Conservation (phyloP, 2,329 filamentous ascomycete genomes). For the Amauroascus niger region DNA sequence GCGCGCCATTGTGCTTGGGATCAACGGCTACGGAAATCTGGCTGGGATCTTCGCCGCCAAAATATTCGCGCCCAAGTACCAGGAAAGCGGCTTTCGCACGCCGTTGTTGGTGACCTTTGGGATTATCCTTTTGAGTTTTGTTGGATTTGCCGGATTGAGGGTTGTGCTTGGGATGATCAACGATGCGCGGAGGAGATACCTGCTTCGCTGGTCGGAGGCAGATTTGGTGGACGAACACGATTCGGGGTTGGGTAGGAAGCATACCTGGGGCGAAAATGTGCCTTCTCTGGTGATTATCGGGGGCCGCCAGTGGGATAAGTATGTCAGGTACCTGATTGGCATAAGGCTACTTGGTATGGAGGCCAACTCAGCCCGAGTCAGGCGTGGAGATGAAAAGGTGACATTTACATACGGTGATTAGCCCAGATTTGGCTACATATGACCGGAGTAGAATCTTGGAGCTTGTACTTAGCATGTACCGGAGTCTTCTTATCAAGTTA, state of each 20-base stretch:
- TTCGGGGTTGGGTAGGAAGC: not conserved
- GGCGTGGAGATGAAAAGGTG: constrained; percentile 17
- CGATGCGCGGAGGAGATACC: constrained; percentile 8
- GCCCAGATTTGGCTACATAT: not conserved
- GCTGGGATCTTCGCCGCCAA: constrained; percentile 43
- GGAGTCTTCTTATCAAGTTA: not conserved
- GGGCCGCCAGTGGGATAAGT: constrained; percentile 16
- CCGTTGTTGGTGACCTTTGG: constrained; percentile 17
- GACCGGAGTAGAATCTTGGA: not conserved
- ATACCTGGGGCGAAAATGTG: constrained; percentile 4
- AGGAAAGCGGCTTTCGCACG: constrained; percentile 14
- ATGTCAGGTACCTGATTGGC: constrained; percentile 17
- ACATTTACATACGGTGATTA: constrained; percentile 17
- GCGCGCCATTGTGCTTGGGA: constrained; percentile 43
- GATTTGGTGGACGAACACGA: constrained; percentile 11
- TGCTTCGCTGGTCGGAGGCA: constrained; percentile 3
- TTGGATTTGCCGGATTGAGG: constrained; percentile 14
- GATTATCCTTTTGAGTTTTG: constrained; percentile 14
- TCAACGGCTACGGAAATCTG: constrained; percentile 47
- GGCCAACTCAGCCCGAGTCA: constrained; percentile 6
- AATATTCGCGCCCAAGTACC: constrained; percentile 29
- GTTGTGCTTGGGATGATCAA: constrained; percentile 13
- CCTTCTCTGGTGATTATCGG: constrained; percentile 15
- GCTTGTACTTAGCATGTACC: not conserved
- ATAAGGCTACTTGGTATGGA: constrained; percentile 14